Evolutionary conservation across 2,329 filamentous ascomycete species (phyloP).

Genomic region (Amylocarpus encephaloides): DNA sequence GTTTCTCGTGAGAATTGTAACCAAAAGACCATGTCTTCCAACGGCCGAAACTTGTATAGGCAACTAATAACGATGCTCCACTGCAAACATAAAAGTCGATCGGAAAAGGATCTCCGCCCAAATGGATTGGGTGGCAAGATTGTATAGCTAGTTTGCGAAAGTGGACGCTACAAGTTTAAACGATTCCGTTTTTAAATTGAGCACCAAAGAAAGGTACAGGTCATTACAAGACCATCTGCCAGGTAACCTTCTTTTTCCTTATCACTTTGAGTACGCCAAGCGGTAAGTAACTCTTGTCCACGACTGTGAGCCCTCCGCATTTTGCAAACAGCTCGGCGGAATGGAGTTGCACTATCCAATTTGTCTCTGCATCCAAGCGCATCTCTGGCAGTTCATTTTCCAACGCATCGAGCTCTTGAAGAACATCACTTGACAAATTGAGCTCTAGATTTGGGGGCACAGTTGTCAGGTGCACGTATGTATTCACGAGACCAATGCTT

Average conservation of each 20-base stretch:
- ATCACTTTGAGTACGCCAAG: slow-evolving; percentile 34
- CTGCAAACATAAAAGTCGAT: no score
- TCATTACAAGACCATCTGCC: slow-evolving; percentile 18
- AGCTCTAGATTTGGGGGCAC: slow-evolving; percentile 21
- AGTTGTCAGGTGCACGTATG: slow-evolving; percentile 27
- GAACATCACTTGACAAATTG: slow-evolving; percentile 18
- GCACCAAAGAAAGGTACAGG: no score
- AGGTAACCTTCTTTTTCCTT: slow-evolving; percentile 25
- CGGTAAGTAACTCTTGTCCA: slow-evolving; percentile 35
- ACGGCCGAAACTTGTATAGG: no score
- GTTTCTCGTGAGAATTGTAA: no score
- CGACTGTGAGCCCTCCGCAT: slow-evolving; percentile 35
- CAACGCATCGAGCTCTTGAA: slow-evolving; percentile 5
- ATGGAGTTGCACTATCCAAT: slow-evolving; percentile 34
- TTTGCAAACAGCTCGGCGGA: slow-evolving; percentile 31
- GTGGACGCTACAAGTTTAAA: no score
- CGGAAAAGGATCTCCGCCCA: no score
- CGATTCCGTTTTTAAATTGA: no score
- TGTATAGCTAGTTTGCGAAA: no score
- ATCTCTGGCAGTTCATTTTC: slow-evolving; percentile 6
- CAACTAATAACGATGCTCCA: no score
- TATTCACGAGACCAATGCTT: slow-evolving; percentile 23
- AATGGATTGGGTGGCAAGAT: no score
- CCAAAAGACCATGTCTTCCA: no score
- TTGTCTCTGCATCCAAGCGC: slow-evolving; percentile 27